Evolutionary conservation across 345 rosid species (phyloP), one percentile per base, ranked within the genome.

Genomic region (Geranium brycei): DNA sequence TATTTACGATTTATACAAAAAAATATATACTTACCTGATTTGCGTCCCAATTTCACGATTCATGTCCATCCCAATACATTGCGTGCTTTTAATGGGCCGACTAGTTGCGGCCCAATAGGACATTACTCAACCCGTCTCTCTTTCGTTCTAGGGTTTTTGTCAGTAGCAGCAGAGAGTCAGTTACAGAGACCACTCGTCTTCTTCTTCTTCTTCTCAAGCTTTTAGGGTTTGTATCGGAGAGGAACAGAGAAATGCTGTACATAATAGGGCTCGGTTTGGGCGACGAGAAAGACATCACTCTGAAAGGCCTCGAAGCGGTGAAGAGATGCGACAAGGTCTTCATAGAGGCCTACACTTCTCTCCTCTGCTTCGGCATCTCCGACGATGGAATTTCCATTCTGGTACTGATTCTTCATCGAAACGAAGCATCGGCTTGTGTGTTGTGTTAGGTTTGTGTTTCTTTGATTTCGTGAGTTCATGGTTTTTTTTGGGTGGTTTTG

Each of bases 261-360:
- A 82, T 89, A 35, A 76, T 91, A 28, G 95, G 96, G 1, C 78
- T 91, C 35, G 98, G 98, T 58, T 75, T 89, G 72, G 96, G 96
- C 2, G 82, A 89, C 59, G 96, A 91, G 74, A 89, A 74, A 35
- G 96, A 91, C 70, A 82, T 91, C 31, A 89, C 96, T 12, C 59
- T 91, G 56, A 80, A 80, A 79, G 98, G 98, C 38, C 68, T 89
- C 16, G 96, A 91, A 17, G 92, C 95, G 0, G 86, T 89, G 53
- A 78, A 79, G 62, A 89, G 75, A 69, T 91, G 88, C 57, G 87
- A 84, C 70, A 87, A 85, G 69, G 82, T 89, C 30, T 91, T 82
- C 79, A 84, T 89, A 69, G 98, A 91, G 81, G 95, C 95, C 61
- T 91, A 91, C 73, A 91, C 98, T 67, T 89, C 98, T 64, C 91